A percentile compares a stretch with the other conserved stretches of the same genome.
phyloP scores from a whole-genome alignment of 2,329 filamentous ascomycete species.

The Talaromyces albobiverticillius region DNA sequence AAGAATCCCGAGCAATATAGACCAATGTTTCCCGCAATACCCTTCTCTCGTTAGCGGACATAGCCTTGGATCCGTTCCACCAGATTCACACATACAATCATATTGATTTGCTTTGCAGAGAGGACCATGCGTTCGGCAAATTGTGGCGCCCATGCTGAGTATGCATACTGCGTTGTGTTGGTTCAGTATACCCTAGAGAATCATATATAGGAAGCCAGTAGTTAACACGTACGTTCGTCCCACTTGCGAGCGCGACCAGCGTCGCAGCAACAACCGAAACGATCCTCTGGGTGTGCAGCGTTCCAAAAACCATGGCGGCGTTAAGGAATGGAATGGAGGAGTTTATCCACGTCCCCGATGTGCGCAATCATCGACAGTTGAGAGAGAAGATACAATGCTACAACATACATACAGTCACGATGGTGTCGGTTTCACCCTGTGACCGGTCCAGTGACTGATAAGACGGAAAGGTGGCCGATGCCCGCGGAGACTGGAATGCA shows the following conservation, averaged over 20 bases:
- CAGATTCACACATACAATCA: constrained; percentile 63
- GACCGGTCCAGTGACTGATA: too few species aligned
- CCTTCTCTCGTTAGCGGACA: constrained; percentile 33
- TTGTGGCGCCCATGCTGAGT: constrained; percentile 95
- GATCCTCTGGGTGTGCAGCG: constrained; percentile 57
- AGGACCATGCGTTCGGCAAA: constrained; percentile 84
- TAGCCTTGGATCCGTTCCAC: background rate
- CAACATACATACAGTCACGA: too few species aligned
- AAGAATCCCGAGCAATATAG: constrained; percentile 93
- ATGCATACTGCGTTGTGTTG: constrained; percentile 71
- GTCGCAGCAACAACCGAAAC: constrained; percentile 84
- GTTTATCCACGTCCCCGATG: background rate
- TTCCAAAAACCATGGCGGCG: constrained; percentile 25
- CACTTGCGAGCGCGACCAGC: constrained; percentile 79
- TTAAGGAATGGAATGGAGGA: background rate
- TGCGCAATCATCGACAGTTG: background rate
- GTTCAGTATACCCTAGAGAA: constrained; percentile 1
- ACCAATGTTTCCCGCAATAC: constrained; percentile 62
- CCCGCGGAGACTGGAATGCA: background rate
- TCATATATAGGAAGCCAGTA: background rate
- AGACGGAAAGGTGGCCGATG: background rate
- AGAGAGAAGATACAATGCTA: too few species aligned
- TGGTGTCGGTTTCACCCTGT: background rate
- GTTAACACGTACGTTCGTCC: constrained; percentile 68
- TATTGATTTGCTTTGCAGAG: constrained; percentile 87